phyloP scores from a whole-genome alignment of 257 asterid genomes.

The Nicotiana sylvestris region DNA sequence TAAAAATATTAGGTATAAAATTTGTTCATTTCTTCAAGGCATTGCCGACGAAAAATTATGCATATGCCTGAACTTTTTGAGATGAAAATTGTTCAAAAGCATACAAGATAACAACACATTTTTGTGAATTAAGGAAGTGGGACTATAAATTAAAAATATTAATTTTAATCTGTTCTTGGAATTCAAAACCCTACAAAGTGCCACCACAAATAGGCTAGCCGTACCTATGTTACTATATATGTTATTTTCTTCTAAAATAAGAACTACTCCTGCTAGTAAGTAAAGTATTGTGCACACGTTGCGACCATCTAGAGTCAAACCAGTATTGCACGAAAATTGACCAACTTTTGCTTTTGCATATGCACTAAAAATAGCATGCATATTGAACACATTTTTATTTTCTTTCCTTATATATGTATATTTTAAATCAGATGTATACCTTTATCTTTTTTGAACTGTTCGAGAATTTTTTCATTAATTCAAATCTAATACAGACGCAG shows the following conservation, averaged over 20 bases:
- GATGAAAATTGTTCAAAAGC: background rate
- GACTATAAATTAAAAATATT: background rate
- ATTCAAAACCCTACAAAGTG: background rate
- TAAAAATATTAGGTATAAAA: too few species aligned
- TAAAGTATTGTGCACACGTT: background rate
- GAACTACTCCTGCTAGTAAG: background rate
- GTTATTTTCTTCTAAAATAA: background rate
- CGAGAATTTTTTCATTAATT: too few species aligned
- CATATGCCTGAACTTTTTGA: background rate
- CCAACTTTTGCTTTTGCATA: conserved; percentile 1
- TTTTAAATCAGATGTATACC: background rate
- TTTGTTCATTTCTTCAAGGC: too few species aligned
- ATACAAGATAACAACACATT: background rate
- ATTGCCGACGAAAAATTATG: too few species aligned
- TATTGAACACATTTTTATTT: background rate
- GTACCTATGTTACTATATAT: background rate
- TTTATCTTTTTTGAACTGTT: too few species aligned
- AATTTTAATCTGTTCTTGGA: background rate
- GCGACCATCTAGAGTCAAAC: background rate
- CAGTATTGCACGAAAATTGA: background rate
- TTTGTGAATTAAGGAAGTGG: too few species aligned
- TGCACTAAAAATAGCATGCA: background rate
- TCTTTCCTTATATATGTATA: background rate
- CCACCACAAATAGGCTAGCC: background rate
- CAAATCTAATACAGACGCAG: too few species aligned